Evolutionary conservation across 495 filamentous ascomycete genomes (phyloP), one percentile per base, ranked within the genome.

Genomic region (Xylaria sp.): DNA sequence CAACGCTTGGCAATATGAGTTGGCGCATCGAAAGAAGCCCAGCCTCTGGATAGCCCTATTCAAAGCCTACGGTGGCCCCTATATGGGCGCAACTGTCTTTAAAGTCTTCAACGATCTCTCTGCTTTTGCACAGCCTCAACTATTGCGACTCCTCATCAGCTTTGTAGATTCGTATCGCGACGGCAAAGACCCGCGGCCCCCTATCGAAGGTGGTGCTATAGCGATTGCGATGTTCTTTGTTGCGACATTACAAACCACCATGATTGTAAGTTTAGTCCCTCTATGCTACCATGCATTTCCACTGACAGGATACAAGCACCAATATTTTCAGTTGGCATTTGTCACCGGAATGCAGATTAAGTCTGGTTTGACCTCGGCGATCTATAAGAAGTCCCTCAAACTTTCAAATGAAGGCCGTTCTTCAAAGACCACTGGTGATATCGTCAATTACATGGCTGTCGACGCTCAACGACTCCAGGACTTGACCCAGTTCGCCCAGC

Each of bases 361-460:
- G 81, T 92, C 93, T 37, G 87, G 93, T 26, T 78, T 99, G 74
- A 97, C 93, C 12, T 92, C 94, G 0, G 88, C 95, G 65, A 98
- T 98, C 70, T 99, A 98, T 77, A 86, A 90, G 53, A 99, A 99
- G 81, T 90, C 93, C 1, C 85, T 97, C 77, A 91, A 88, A 63
- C 85, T 99, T 14, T 97, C 94, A 0, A 98, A 97, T 75, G 97
- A 99, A 82, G 97, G 95, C 19, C 88, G 95, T 52, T 86, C 92
- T n/a, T 76, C 89, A 29, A 97, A 98, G 82, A 93, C 94, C 3
- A 98, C 97, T 2, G 97, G 97, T 59, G 97, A 99, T 79, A 98
- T 98, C 80, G 97, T 99, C 74, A 99, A 98, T 75, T 93, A 97
- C 78, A 98, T 98, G 93, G 96, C 97, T 31, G 95, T 98, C 26